phyloP scores from a whole-genome alignment of 768 basidiomycete species.

The Amanita molliuscula region DNA sequence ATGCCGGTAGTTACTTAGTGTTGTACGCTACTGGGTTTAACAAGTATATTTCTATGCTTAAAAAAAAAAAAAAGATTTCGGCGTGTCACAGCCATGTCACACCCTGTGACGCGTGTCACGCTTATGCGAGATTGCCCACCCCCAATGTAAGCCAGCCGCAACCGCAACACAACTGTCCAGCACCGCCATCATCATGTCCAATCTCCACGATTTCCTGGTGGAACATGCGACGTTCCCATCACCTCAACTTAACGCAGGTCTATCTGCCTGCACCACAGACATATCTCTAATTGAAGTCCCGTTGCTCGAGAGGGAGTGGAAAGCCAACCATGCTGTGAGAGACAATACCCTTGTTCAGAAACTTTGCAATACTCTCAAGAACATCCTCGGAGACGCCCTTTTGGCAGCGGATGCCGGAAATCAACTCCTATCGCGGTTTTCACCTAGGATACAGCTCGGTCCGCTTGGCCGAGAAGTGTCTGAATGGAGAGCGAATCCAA shows the following conservation, averaged over 20 bases:
- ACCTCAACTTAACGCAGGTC: constrained; percentile 6
- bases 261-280: too few relatives aligned
- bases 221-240: constrained; percentile 12
- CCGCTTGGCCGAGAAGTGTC: constrained; percentile 2
- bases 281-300: constrained; percentile 7
- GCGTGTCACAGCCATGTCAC: too few relatives aligned
- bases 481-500: constrained; percentile 9
- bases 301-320: constrained; percentile 8
- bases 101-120: too few relatives aligned
- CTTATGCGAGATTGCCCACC: too few relatives aligned
- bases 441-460: constrained; percentile 7
- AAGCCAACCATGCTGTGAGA: too few relatives aligned
- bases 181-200: constrained; percentile 6
- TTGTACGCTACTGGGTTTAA: too few relatives aligned
- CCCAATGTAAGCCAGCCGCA: too few relatives aligned
- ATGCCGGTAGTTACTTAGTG: too few relatives aligned
- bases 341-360: too few relatives aligned
- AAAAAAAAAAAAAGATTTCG: too few relatives aligned
- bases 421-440: constrained; percentile 10
- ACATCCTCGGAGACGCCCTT: constrained; percentile 11
- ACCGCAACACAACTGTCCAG: not conserved
- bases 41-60: too few relatives aligned
- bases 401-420: constrained; percentile 9
- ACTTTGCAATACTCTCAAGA: constrained; percentile 8
- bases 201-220: constrained; percentile 9